Conservation (phyloP, 2,329 filamentous ascomycete species). For the Pleurostoma richardsiae region DNA sequence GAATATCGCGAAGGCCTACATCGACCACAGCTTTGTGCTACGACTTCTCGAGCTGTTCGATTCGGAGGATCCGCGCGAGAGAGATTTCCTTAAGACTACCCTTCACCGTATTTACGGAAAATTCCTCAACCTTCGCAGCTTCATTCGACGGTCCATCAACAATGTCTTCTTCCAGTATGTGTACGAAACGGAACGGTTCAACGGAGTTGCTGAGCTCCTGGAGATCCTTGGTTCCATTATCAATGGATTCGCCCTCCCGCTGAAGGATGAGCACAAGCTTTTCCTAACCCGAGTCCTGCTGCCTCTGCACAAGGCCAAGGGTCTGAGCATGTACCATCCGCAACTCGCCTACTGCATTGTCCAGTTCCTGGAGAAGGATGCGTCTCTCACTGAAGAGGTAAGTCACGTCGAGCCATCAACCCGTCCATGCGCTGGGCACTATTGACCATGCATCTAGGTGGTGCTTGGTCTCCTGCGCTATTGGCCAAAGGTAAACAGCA, state of each 20-base stretch:
- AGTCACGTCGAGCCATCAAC: conserved; percentile 16
- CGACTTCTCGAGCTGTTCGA: conserved; percentile 97
- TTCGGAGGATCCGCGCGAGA: conserved; percentile 92
- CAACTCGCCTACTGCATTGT: conserved; percentile 98
- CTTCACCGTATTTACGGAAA: conserved; percentile 98
- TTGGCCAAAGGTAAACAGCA: conserved; percentile 99
- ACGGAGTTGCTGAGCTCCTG: conserved; percentile 92
- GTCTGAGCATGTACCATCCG: conserved; percentile 98
- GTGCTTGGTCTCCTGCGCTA: conserved; percentile 91
- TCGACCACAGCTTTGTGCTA: conserved; percentile 95
- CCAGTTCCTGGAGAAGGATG: conserved; percentile 97
- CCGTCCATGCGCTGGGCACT: conserved; percentile 1
- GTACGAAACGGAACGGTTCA: conserved; percentile 97
- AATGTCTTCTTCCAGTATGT: conserved; percentile 99
- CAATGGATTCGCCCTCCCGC: conserved; percentile 92
- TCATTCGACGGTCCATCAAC: conserved; percentile 97
- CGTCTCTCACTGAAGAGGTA: conserved; percentile 93
- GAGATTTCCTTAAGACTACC: conserved; percentile 97
- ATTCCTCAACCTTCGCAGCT: conserved; percentile 94
- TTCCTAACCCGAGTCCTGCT: conserved; percentile 92
- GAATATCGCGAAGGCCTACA: conserved; percentile 98
- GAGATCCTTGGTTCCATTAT: conserved; percentile 98
- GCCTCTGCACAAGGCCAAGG: conserved; percentile 96
- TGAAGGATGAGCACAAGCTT: conserved; percentile 98
- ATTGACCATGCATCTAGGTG: conserved; percentile 50